phyloP scores from a whole-genome alignment of 2,329 filamentous ascomycete species.

The Beauveria sp. region DNA sequence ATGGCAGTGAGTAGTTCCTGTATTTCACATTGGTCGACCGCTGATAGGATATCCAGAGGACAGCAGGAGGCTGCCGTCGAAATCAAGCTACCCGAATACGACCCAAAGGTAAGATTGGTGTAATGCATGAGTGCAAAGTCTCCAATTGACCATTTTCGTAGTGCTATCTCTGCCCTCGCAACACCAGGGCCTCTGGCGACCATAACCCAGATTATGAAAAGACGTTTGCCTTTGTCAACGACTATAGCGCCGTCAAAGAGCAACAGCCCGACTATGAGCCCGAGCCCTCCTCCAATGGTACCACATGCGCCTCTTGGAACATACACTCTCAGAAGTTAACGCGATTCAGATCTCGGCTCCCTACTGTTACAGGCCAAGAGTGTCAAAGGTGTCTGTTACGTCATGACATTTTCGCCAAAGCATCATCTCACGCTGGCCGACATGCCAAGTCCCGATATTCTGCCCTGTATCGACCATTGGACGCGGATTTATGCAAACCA shows the following conservation, averaged over 20 bases:
- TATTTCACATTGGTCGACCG: background rate
- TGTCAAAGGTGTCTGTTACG: conserved; percentile 93
- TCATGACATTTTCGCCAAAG: conserved; percentile 84
- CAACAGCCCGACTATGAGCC: conserved; percentile 70
- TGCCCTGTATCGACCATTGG: conserved; percentile 84
- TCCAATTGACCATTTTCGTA: conserved; percentile 27
- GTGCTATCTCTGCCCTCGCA: conserved; percentile 93
- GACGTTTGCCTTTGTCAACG: conserved; percentile 94
- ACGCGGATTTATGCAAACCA: conserved; percentile 81
- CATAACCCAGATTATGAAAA: conserved; percentile 76
- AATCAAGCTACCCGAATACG: conserved; percentile 68
- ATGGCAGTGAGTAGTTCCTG: conserved; percentile 69
- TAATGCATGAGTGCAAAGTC: background rate
- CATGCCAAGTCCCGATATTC: conserved; percentile 66
- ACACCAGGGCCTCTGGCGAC: conserved; percentile 80
- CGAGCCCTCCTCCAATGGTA: conserved; percentile 31
- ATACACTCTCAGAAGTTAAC: background rate
- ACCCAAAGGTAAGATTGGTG: conserved; percentile 50
- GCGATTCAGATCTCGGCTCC: conserved; percentile 58
- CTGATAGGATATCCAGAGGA: conserved; percentile 46
- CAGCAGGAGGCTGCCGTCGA: conserved; percentile 67
- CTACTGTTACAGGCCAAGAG: conserved; percentile 74
- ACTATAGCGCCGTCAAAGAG: conserved; percentile 95
- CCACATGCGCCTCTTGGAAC: background rate
- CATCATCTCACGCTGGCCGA: conserved; percentile 93